These are phyloP conservation scores for Termitomyces heimii DNA, from an alignment of 768 basidiomycete species.

Conservation along the genomic window DNA sequence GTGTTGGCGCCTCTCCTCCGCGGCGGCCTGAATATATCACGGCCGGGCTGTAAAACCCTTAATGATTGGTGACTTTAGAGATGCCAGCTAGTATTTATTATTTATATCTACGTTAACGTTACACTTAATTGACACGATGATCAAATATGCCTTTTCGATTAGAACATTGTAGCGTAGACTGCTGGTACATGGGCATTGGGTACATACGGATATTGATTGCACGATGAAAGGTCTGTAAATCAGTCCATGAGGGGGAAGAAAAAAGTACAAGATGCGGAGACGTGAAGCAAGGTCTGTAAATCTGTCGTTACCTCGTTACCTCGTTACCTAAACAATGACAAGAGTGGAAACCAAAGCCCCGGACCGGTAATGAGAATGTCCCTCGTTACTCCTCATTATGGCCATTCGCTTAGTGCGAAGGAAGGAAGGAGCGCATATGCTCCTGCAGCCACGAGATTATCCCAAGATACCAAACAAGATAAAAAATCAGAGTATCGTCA, in stretches of 20 bases:
- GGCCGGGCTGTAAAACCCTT: constrained; percentile 61
- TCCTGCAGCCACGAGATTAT: constrained; percentile 11
- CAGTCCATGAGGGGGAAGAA: constrained; percentile 6
- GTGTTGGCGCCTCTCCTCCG: constrained; percentile 83
- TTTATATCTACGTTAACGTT: not conserved
- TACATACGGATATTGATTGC: constrained; percentile 14
- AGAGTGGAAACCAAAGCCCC: not conserved
- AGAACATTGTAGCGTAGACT: constrained; percentile 14
- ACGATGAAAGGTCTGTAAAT: constrained; percentile 1
- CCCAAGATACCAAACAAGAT: not conserved
- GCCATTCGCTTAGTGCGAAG: constrained; percentile 14
- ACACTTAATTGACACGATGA: not conserved
- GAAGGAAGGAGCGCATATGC: constrained; percentile 13
- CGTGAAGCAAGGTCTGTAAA: constrained; percentile 9
- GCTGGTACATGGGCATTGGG: constrained; percentile 12
- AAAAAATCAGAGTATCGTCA: constrained; percentile 14
- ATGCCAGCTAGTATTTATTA: not conserved
- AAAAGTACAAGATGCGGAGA: not conserved
- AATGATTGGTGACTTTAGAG: constrained; percentile 57
- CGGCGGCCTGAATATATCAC: constrained; percentile 75
- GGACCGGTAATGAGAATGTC: constrained; percentile 9
- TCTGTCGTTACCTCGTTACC: constrained; percentile 3
- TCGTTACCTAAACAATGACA: not conserved
- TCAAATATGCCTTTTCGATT: constrained; percentile 5
- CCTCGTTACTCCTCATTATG: constrained; percentile 5